Evolutionary conservation across 768 basidiomycete genomes (phyloP).

Genomic region (Gloeophyllum trabeum): DNA sequence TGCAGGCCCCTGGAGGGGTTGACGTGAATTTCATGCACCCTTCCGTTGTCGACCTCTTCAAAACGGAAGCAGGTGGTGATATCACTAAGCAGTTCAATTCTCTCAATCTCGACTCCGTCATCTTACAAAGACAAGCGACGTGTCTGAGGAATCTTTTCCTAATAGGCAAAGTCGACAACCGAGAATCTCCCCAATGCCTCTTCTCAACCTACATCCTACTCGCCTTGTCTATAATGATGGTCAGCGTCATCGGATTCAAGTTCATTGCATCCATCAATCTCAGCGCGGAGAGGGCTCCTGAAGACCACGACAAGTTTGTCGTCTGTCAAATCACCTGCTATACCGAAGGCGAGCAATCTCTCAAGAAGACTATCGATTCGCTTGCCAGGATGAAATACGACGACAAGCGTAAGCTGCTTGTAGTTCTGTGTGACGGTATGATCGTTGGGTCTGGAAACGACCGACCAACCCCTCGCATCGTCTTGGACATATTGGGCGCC

Average conservation of each 20-base stretch:
- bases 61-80: conserved; percentile 61
- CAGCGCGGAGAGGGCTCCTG: conserved; percentile 66
- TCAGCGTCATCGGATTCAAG: conserved; percentile 91
- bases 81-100: conserved; percentile 65
- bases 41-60: conserved; percentile 67
- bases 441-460: conserved; percentile 97
- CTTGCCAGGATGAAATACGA: conserved; percentile 92
- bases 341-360: conserved; percentile 85
- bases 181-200: conserved; percentile 82
- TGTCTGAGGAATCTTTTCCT: conserved; percentile 92
- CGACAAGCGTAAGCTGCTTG: conserved; percentile 91
- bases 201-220: conserved; percentile 91
- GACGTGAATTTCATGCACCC: conserved; percentile 62
- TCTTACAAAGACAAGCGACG: conserved; percentile 63
- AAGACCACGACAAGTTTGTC: conserved; percentile 95
- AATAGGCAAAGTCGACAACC: conserved; percentile 85
- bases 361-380: conserved; percentile 86
- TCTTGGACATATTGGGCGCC: conserved; percentile 90
- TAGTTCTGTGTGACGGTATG: conserved; percentile 95
- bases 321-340: conserved; percentile 99
- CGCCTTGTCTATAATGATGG: conserved; percentile 84
- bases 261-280: conserved; percentile 89
- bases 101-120: conserved; percentile 46
- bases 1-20: conserved; percentile 25
- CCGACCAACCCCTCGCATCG: conserved; percentile 90